Base-by-base conservation (phyloP, 805 yeast species). In the Candida ponderosae region DNA sequence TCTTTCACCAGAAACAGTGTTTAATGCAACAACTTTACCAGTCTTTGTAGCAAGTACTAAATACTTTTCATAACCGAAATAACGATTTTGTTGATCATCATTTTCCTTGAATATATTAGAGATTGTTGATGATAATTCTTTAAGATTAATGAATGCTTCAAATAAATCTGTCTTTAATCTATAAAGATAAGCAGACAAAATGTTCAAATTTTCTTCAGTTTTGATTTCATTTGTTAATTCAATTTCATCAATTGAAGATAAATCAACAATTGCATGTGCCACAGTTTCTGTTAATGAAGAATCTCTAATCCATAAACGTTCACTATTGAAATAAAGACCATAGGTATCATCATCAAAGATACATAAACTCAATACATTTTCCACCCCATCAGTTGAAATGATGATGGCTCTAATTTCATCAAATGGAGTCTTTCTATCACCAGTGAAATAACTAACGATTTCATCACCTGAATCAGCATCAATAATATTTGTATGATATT, bases 41-140 rank as follows among this genome's bases (percentile, higher is more conserved):
- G 51, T 51, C 11, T 51, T 46, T 0, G 75, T 65, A 3, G 68
- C 60, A 1, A 63, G 61, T 3, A 74, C 51, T 20, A 75, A 41
- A 5, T 53, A 50, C 40, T 74, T 74, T 7, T 56, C 48, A 26
- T 69, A 63, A 1, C 80, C 80, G 57, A 75, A 74, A 21, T 56
- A 63, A 29, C 32, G 45, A 34, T 45, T 45, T 14, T 42, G 45
- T 8, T 24, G 7, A 11, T 24, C 3, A 24, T 2, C 5, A 24
- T 8, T 24, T 9, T 11, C 2, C 11, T 11, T 24, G 14, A 24
- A 13, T 24, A 21, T 3, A 21, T 21, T 21, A 9, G 3, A 9
- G 11, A 21, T 24, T 13, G 3, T 13, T 11, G 14, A 8, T 13
- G 28, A 11, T 13, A 24, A 24, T 9, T 24, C 8, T 29, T 29